These are phyloP conservation scores for Morella rubra DNA, from an alignment of 306 rosid genomes.

Conservation along the genomic window DNA sequence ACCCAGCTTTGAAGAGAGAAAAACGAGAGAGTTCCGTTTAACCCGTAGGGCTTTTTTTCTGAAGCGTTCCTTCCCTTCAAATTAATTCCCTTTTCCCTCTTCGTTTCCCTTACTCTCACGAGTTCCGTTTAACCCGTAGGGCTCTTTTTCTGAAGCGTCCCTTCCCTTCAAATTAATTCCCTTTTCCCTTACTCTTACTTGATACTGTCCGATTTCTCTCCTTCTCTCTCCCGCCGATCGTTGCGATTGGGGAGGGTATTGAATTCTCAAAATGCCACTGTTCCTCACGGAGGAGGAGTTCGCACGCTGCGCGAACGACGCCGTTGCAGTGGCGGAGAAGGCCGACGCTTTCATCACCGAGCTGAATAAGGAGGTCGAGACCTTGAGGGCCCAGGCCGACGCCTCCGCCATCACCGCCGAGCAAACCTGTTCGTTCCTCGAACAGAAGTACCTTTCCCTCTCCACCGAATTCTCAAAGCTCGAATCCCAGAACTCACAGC, in stretches of 20 bases:
- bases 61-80: neutral
- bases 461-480: conserved; percentile 76
- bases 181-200: neutral
- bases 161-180: neutral
- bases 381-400: conserved; percentile 71
- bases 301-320: conserved; percentile 57
- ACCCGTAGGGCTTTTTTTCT: neutral
- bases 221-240: neutral
- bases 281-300: conserved; percentile 89
- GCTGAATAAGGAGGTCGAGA: conserved; percentile 73
- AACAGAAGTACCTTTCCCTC: conserved; percentile 84
- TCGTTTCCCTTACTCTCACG: neutral
- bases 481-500: conserved; percentile 55
- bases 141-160: neutral
- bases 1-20: too few species aligned
- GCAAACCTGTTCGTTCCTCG: conserved; percentile 88
- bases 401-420: conserved; percentile 89
- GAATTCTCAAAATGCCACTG: conserved; percentile 40
- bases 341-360: conserved; percentile 81
- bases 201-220: neutral
- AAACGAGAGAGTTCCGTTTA: too few species aligned
- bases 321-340: conserved; percentile 56
- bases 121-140: neutral
- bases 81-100: neutral
- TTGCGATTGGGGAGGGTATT: neutral